phyloP scores from a whole-genome alignment of 2,329 filamentous ascomycete genomes.

The Colletotrichum kahawae region DNA sequence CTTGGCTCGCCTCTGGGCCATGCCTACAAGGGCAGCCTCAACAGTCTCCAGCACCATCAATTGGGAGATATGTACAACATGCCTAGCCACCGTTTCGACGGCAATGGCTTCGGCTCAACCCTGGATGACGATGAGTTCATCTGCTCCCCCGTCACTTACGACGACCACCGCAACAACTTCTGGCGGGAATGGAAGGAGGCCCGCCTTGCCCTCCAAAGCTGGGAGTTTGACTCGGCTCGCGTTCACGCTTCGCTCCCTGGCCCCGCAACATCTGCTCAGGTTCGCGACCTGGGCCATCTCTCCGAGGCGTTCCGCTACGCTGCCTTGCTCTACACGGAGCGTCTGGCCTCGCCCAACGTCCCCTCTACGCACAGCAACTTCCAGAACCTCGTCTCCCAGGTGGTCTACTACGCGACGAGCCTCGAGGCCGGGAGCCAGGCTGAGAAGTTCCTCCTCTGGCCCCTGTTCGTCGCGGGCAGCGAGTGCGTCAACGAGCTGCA shows the following conservation, averaged over 20 bases:
- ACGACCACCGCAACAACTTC: conserved; percentile 70
- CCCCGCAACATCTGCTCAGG: conserved; percentile 62
- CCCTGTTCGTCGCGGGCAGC: conserved; percentile 86
- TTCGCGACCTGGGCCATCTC: conserved; percentile 78
- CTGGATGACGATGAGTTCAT: conserved; percentile 61
- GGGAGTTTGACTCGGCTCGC: conserved; percentile 72
- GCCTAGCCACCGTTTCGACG: conserved; percentile 66
- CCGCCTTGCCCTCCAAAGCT: conserved; percentile 76
- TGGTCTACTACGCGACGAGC: conserved; percentile 82
- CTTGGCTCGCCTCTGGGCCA: conserved; percentile 47
- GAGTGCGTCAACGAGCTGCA: conserved; percentile 86
- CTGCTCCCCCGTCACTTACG: conserved; percentile 50
- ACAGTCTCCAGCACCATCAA: conserved; percentile 30
- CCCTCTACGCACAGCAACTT: conserved; percentile 79
- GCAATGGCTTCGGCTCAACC: conserved; percentile 66
- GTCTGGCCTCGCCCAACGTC: conserved; percentile 77
- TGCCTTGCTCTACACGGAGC: conserved; percentile 87
- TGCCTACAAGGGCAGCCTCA: conserved; percentile 42
- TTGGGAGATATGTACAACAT: conserved; percentile 37
- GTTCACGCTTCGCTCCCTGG: conserved; percentile 56
- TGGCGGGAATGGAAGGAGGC: conserved; percentile 88
- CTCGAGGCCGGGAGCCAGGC: conserved; percentile 74
- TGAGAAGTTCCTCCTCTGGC: conserved; percentile 93
- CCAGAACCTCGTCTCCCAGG: conserved; percentile 81
- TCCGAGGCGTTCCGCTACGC: conserved; percentile 91